Percentiles rank a stretch among this genome's conserved stretches.
These are phyloP conservation scores for Mortierella alpina DNA, from an alignment of 192 early-diverging fungal species.

Conservation along the genomic window DNA sequence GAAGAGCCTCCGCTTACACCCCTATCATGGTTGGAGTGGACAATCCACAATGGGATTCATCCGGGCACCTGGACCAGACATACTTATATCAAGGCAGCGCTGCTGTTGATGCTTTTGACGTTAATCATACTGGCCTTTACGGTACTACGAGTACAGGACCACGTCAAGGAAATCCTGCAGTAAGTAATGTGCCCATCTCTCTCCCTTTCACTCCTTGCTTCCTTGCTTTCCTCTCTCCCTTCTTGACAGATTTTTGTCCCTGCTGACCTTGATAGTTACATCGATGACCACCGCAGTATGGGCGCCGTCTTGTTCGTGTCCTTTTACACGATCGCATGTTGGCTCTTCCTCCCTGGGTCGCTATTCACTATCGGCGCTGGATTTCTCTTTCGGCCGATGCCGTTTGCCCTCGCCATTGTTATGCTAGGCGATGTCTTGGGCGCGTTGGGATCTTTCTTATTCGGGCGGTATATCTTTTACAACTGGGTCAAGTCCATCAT, in stretches of 20 bases:
- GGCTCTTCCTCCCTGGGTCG: slow-evolving; percentile 47
- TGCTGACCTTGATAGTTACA: slow-evolving; percentile 7
- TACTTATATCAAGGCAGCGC: slow-evolving; percentile 24
- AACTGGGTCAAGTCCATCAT: slow-evolving; percentile 57
- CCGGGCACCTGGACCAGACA: slow-evolving; percentile 37
- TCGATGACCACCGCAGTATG: slow-evolving; percentile 25
- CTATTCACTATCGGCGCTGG: slow-evolving; percentile 56
- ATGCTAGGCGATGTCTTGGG: slow-evolving; percentile 51
- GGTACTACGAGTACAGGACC: slow-evolving; percentile 55
- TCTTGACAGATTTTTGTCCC: not conserved
- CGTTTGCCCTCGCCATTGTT: slow-evolving; percentile 49
- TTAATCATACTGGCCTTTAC: slow-evolving; percentile 39
- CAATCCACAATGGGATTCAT: slow-evolving; percentile 35
- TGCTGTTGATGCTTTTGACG: slow-evolving; percentile 18
- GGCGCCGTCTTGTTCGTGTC: slow-evolving; percentile 35
- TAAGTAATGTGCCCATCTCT: not conserved
- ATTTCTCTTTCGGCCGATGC: slow-evolving; percentile 57
- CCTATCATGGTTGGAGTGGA: slow-evolving; percentile 34
- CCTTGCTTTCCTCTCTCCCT: not conserved
- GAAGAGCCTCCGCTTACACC: not conserved
- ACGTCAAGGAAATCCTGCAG: slow-evolving; percentile 55
- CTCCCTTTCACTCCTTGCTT: not conserved
- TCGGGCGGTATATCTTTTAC: slow-evolving; percentile 58
- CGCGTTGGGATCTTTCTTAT: slow-evolving; percentile 55
- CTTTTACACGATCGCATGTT: slow-evolving; percentile 41